Percentiles rank a stretch among this genome's conserved stretches.
These are phyloP conservation scores for Meyerozyma guilliermondii DNA, from an alignment of 1,139 yeast genomes.

Conservation along the genomic window DNA sequence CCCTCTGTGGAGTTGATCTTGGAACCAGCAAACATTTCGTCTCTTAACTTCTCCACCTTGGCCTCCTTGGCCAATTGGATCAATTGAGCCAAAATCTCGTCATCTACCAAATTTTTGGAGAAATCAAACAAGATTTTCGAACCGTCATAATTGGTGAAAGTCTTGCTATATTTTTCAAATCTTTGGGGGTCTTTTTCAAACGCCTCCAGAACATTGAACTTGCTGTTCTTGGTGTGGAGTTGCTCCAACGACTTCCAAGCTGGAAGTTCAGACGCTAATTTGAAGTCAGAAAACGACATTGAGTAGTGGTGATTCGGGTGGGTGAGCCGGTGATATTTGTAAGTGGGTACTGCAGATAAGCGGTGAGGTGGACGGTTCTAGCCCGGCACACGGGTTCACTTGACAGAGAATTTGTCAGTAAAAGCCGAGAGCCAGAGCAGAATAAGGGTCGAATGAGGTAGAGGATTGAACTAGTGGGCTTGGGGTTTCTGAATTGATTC, in stretches of 20 bases:
- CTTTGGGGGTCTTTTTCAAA: conserved; percentile 71
- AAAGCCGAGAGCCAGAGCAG: too few species aligned
- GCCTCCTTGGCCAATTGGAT: conserved; percentile 85
- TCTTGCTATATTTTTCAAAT: conserved; percentile 68
- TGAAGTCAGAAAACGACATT: conserved; percentile 45
- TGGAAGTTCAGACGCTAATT: conserved; percentile 69
- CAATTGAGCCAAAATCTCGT: conserved; percentile 65
- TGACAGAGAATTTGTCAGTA: too few species aligned
- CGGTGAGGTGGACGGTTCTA: neutral
- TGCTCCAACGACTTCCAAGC: conserved; percentile 79
- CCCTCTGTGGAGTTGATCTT: conserved; percentile 94
- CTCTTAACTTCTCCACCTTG: conserved; percentile 79
- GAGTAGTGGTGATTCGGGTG: neutral
- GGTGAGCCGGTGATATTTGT: neutral
- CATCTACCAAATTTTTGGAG: conserved; percentile 89
- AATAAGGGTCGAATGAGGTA: too few species aligned
- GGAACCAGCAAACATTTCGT: conserved; percentile 86
- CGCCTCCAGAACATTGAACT: conserved; percentile 69
- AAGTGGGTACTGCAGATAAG: neutral
- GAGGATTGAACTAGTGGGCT: too few species aligned
- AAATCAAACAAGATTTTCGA: conserved; percentile 88
- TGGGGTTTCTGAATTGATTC: too few species aligned
- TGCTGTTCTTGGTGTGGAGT: conserved; percentile 58
- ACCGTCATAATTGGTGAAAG: conserved; percentile 78
- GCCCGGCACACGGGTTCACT: neutral